A percentile compares a stretch with the other conserved stretches of the same genome.
Conservation (phyloP, 345 rosid species). For the Sonneratia caseolaris region DNA sequence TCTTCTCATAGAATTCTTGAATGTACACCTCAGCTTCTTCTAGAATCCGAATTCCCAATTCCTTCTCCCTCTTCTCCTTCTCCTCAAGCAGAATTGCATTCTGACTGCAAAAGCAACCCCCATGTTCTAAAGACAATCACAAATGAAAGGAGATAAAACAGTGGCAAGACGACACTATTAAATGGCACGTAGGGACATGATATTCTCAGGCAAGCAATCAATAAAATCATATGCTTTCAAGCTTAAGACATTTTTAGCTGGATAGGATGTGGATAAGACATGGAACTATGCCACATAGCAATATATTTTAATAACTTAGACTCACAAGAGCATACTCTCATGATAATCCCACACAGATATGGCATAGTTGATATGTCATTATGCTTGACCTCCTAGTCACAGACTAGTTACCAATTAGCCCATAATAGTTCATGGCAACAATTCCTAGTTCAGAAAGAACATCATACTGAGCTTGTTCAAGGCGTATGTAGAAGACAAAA, state of each 20-base stretch:
- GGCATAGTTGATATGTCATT: not conserved
- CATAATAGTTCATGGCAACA: not conserved
- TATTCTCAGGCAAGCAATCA: not conserved
- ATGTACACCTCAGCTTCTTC: conserved; percentile 54
- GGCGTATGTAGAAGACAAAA: not conserved
- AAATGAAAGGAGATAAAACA: not conserved
- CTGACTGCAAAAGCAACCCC: conserved; percentile 29
- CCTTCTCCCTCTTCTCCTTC: conserved; percentile 68
- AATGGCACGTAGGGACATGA: not conserved
- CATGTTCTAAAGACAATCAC: not conserved
- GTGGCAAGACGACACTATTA: not conserved
- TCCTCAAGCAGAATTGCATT: conserved; percentile 55
- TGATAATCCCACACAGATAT: not conserved
- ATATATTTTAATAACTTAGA: not conserved
- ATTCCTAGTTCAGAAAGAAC: not conserved
- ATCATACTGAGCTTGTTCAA: not conserved
- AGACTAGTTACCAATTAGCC: not conserved
- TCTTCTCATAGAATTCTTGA: conserved; percentile 52
- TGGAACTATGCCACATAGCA: not conserved
- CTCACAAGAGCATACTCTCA: not conserved
- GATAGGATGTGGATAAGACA: not conserved
- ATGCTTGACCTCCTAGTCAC: not conserved
- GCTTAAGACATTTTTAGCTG: not conserved
- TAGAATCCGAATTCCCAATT: conserved; percentile 49
- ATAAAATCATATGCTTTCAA: not conserved